Percentiles rank a stretch among this genome's conserved stretches.
These are phyloP conservation scores for Ligustrum vulgare DNA, from an alignment of 257 asterid genomes.

Conservation along the genomic window DNA sequence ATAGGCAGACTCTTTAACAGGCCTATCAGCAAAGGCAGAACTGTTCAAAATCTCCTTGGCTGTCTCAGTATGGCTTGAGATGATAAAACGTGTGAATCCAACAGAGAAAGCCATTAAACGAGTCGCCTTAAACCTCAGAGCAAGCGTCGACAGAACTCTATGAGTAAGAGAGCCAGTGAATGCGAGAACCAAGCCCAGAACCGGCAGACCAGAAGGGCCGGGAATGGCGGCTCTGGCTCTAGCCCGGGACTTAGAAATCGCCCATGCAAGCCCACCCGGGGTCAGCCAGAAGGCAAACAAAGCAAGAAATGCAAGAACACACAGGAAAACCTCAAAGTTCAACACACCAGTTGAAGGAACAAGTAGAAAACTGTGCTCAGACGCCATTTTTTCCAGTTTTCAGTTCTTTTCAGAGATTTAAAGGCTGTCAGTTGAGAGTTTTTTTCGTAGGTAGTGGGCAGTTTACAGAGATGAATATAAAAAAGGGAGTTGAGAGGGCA, in stretches of 20 bases:
- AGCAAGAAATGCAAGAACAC: constrained; percentile 40
- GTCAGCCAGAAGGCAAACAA: constrained; percentile 58
- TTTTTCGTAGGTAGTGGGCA: constrained; percentile 1
- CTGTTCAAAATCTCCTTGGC: constrained; percentile 66
- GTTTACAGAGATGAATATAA: constrained; percentile 8
- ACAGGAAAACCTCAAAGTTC: constrained; percentile 34
- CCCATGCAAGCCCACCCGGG: constrained; percentile 93
- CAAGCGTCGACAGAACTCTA: constrained; percentile 37
- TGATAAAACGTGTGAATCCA: constrained; percentile 71
- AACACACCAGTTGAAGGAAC: constrained; percentile 28
- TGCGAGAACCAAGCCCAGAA: constrained; percentile 51
- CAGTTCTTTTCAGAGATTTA: background rate
- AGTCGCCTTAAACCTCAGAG: constrained; percentile 30
- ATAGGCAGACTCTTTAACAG: constrained; percentile 73
- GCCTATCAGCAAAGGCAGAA: constrained; percentile 82
- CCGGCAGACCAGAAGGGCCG: constrained; percentile 78
- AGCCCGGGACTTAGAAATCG: constrained; percentile 38
- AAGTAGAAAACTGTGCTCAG: constrained; percentile 39
- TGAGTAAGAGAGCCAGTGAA: constrained; percentile 61
- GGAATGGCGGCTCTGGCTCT: constrained; percentile 45
- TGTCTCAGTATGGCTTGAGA: constrained; percentile 58
- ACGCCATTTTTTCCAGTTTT: constrained; percentile 39
- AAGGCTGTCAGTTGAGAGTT: background rate
- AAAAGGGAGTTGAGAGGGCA: constrained; percentile 27
- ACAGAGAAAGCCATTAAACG: constrained; percentile 77